Conservation (phyloP, 2,329 filamentous ascomycete genomes). For the Colletotrichum melonis region DNA sequence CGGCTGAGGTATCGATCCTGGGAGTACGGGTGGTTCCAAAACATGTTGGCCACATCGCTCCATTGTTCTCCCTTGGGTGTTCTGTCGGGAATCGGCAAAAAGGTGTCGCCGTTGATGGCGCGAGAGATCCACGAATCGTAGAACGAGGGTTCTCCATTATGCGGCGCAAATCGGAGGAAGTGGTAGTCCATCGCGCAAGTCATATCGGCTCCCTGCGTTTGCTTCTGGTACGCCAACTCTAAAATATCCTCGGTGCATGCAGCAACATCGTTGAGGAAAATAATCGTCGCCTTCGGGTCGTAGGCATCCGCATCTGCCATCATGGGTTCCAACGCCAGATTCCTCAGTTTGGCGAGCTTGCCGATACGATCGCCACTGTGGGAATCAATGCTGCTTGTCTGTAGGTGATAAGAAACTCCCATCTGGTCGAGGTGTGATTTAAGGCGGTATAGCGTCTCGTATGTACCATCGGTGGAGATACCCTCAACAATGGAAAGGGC, state of each 20-base stretch:
- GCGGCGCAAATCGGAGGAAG: conserved; percentile 42
- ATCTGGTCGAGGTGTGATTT: conserved; percentile 50
- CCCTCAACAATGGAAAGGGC: conserved; percentile 67
- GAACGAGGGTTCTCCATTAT: conserved; percentile 57
- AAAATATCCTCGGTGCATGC: conserved; percentile 66
- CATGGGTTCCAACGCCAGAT: conserved; percentile 62
- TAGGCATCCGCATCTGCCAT: conserved; percentile 41
- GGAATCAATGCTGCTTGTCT: conserved; percentile 56
- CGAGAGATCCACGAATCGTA: conserved; percentile 67
- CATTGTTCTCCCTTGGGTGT: conserved; percentile 55
- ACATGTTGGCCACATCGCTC: conserved; percentile 61
- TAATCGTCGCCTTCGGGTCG: conserved; percentile 49
- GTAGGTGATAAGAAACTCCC: conserved; percentile 55
- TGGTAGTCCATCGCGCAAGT: conserved; percentile 71
- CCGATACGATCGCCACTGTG: conserved; percentile 55
- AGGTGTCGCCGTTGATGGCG: conserved; percentile 62
- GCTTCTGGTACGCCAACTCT: conserved; percentile 55
- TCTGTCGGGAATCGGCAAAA: conserved; percentile 60
- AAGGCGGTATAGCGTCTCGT: conserved; percentile 58
- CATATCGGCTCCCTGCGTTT: conserved; percentile 62
- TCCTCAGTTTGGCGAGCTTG: conserved; percentile 62
- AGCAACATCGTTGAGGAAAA: conserved; percentile 67
- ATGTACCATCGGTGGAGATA: conserved; percentile 65
- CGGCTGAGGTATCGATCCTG: conserved; percentile 45
- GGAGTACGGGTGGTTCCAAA: conserved; percentile 59